These are phyloP conservation scores for Adiantum capillusveneris DNA, from an alignment of 75 land plant genomes.

Conservation along the genomic window DNA sequence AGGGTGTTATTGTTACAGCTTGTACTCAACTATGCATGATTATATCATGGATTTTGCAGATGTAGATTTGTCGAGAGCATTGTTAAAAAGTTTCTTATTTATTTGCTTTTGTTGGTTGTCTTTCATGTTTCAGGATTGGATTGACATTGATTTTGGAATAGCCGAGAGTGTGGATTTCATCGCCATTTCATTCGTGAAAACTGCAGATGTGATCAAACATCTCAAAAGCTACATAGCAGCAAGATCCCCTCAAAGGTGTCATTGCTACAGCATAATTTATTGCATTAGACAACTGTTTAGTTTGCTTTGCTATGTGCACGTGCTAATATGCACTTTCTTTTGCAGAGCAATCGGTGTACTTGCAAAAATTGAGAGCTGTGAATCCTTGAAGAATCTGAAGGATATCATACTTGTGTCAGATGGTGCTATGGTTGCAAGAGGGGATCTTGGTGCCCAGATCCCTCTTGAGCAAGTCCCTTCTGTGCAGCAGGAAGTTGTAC, in stretches of 20 bases:
- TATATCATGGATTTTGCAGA: neutral
- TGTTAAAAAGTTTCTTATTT: neutral
- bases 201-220: slow-evolving; percentile 93
- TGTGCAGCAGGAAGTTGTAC: slow-evolving; percentile 46
- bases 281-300: neutral
- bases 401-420: slow-evolving; percentile 61
- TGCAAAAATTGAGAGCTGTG: slow-evolving; percentile 54
- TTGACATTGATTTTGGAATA: slow-evolving; percentile 97
- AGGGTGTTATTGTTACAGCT: too few species aligned
- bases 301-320: neutral
- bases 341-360: slow-evolving; percentile 41
- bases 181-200: slow-evolving; percentile 92
- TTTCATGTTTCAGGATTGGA: slow-evolving; percentile 71
- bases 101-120: neutral
- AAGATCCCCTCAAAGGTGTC: slow-evolving; percentile 53
- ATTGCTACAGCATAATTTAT: neutral
- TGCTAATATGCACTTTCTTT: slow-evolving; percentile 3
- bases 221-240: slow-evolving; percentile 90
- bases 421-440: slow-evolving; percentile 82
- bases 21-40: too few species aligned
- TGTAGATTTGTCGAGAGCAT: neutral
- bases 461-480: slow-evolving; percentile 75
- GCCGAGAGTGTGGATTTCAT: slow-evolving; percentile 95
- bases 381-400: slow-evolving; percentile 43
- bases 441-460: slow-evolving; percentile 71